Base-by-base conservation (phyloP, 2,329 filamentous ascomycete genomes). In the Gnomoniopsis sp. region DNA sequence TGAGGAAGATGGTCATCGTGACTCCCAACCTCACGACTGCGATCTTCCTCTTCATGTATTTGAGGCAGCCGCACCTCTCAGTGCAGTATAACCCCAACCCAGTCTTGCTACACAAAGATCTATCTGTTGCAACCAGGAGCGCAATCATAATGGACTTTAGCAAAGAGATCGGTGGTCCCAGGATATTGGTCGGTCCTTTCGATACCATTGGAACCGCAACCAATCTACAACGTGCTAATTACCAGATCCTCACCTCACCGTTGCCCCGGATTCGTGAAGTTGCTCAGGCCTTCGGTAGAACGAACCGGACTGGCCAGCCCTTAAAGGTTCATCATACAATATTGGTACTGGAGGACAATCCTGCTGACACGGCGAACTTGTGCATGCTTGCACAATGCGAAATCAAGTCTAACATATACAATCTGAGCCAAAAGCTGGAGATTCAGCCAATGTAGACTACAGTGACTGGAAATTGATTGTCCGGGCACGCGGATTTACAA, bases 1-100 rank as follows among this genome's bases (percentile, higher is more conserved):
- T 55, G 6, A 61, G 58, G 38, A 61, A 58, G 51, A 36, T 61
- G n/a, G 55, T 61, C 30, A 55, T 61, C 12, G 44, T 61, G 6
- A 53, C 51, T 1, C 59, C 59, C 3, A 61, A 55, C 0, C 14
- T 58, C 6, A 43, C 56, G 21, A 58, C 50, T 10, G 59, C 59
- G 0, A 38, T 55, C 3, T 51, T 49, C 46, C 38, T 61, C 2
- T 61, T 50, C 30, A 8, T 53, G 14, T 58, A 43, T 3, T 48
- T 61, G 41, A 36, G 17, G 6, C 11, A 48, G 33, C 44, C 48
- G 19, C 30, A 46, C 6, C 21, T 46, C 11, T 43, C 49, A 6
- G 19, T 14, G 14, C 49, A 53, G 8, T 17, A 50, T 26, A 4
- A 17, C n/a, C 7, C 36, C 21, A 8, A 21, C 1, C 55, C 59